These are phyloP conservation scores for Lobosporangium transversale DNA, from an alignment of 192 early-diverging fungal species.

Conservation along the genomic window DNA sequence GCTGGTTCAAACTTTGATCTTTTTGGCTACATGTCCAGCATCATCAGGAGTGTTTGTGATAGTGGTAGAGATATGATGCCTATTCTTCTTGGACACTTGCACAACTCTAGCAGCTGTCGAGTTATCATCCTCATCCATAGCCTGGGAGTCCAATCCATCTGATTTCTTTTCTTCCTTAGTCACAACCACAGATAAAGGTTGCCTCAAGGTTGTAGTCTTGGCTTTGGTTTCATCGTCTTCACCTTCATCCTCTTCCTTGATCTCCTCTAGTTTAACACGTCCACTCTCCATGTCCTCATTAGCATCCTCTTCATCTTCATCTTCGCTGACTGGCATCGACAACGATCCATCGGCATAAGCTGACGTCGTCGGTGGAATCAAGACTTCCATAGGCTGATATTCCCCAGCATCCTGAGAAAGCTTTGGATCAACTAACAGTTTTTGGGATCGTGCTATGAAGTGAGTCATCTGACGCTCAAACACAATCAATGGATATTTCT, in stretches of 20 bases:
- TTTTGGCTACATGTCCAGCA: slow-evolving; percentile 17
- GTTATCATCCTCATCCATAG: slow-evolving; percentile 33
- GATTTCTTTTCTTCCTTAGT: slow-evolving; percentile 11
- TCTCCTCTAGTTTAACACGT: slow-evolving; percentile 26
- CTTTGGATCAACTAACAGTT: slow-evolving; percentile 56
- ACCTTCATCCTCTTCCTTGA: slow-evolving; percentile 37
- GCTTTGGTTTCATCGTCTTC: slow-evolving; percentile 4
- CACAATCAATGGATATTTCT: slow-evolving; percentile 54
- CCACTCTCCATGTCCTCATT: slow-evolving; percentile 24
- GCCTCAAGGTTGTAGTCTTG: not conserved
- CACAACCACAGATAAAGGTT: not conserved
- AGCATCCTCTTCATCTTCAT: slow-evolving; percentile 55
- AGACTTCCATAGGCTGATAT: slow-evolving; percentile 21
- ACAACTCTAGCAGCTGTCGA: slow-evolving; percentile 43
- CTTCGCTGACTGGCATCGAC: slow-evolving; percentile 63
- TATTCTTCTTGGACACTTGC: slow-evolving; percentile 50
- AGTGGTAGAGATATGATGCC: slow-evolving; percentile 7
- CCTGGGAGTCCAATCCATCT: not conserved
- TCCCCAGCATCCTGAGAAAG: slow-evolving; percentile 48
- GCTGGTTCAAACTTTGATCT: slow-evolving; percentile 15
- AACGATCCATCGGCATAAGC: slow-evolving; percentile 56
- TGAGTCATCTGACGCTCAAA: slow-evolving; percentile 64
- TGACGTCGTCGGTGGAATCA: slow-evolving; percentile 43
- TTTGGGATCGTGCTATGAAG: slow-evolving; percentile 57
- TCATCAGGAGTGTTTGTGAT: not conserved